Base-by-base conservation (phyloP, 2,329 filamentous ascomycete species). In the Hymenoscyphus albidus region DNA sequence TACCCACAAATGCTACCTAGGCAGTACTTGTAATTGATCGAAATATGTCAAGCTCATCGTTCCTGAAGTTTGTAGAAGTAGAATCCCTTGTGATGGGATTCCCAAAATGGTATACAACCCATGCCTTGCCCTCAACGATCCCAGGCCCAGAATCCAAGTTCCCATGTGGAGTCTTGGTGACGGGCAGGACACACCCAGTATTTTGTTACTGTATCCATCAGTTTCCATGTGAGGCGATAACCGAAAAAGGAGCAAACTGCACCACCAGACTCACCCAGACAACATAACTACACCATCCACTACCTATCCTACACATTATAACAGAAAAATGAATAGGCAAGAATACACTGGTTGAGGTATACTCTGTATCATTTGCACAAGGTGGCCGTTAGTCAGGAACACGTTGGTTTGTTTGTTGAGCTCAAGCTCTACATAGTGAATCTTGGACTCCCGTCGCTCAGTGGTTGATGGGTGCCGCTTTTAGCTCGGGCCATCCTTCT, bases 151-250 rank as follows among this genome's bases (percentile, higher is more conserved):
- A 35, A 35, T 35, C 35, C 35, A 10, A 22, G n/a, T 22, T 54
- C 22, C 48, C 48, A 54, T 54, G 48, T 54, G 48, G 48, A 54
- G 48, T 54, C 18, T 54, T 27, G 18, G 4, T 22, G 18, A 22
- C 9, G 13, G 35, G 59, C 59, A 35, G 51, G 48, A 12, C 2
- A 7, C 18, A 54, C 48, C 6, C 2, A 27, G 48, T 27, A 27
- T 10, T 27, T 54, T 35, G 35, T 35, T 35, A 35, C 32, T 35
- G 32, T 51, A 27, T 54, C 48, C 48, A 54, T 10, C 48, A 54
- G 18, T 54, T 54, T 54, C 48, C 48, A 54, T 54, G 48, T 54
- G 48, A 54, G 48, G 18, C 48, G 48, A 54, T 14, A 54, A 54
- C 48, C 18, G 18, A 27, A 22, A 54, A 54, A 54, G 22, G 44